Evolutionary conservation across 768 basidiomycete species (phyloP).

Genomic region (Pleurotus cornucopiae): DNA sequence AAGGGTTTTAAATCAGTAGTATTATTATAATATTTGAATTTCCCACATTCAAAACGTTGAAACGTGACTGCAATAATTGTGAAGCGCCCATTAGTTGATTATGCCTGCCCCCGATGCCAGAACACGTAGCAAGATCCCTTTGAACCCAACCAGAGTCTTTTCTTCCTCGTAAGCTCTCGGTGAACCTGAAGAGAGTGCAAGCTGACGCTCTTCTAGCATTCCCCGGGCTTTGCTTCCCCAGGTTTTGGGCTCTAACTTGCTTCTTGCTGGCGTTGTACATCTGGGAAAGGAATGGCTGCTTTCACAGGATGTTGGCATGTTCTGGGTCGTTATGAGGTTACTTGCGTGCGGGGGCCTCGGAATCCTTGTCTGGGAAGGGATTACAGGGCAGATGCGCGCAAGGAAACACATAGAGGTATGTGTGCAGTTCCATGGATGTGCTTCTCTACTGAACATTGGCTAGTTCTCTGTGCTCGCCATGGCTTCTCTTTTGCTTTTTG

Average conservation of each 20-base stretch:
- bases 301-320: conserved; percentile 61
- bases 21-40: background rate
- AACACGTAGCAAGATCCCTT: conserved; percentile 59
- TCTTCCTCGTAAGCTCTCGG: conserved; percentile 44
- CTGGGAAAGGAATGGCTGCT: conserved; percentile 66
- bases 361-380: conserved; percentile 54
- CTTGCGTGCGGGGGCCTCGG: conserved; percentile 70
- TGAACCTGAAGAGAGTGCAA: no score
- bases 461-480: conserved; percentile 73
- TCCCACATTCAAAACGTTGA: background rate
- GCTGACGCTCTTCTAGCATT: conserved; percentile 35
- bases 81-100: background rate
- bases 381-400: conserved; percentile 47
- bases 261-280: conserved; percentile 60
- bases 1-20: no score
- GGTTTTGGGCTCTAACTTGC: conserved; percentile 55
- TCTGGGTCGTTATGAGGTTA: conserved; percentile 74
- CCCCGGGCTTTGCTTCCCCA: conserved; percentile 49
- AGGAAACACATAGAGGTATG: conserved; percentile 59
- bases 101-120: conserved; percentile 68
- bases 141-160: conserved; percentile 52
- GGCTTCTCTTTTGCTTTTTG: conserved; percentile 61
- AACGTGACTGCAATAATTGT: background rate
- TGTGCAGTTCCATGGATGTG: conserved; percentile 5
- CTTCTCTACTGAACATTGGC: conserved; percentile 2